Evolutionary conservation across 768 basidiomycete species (phyloP).

Genomic region (Amanita muscaria): DNA sequence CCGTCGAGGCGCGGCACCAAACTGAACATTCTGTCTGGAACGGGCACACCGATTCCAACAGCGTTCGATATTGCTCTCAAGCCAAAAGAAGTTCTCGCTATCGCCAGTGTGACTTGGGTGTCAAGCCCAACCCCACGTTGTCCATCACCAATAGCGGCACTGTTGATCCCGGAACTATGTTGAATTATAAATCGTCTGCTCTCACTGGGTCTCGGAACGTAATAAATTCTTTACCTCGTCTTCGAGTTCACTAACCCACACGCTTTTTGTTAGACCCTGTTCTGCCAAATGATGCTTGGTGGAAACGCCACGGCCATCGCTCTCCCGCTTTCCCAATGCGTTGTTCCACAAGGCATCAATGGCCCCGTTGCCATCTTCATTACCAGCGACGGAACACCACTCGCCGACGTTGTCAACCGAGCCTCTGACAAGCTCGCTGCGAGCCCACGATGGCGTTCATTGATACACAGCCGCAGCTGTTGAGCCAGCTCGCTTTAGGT

Average conservation of each 20-base stretch:
- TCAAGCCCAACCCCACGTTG: conserved; percentile 51
- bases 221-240: conserved; percentile 14
- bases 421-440: conserved; percentile 49
- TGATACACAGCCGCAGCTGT: conserved; percentile 45
- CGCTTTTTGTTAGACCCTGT: conserved; percentile 35
- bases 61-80: conserved; percentile 69
- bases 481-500: conserved; percentile 37
- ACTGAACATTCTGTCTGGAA: conserved; percentile 57
- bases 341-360: conserved; percentile 58
- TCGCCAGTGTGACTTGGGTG: conserved; percentile 59
- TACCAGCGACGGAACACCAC: conserved; percentile 53
- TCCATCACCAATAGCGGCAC: conserved; percentile 55
- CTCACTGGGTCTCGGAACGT: conserved; percentile 42
- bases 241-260: no score
- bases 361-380: conserved; percentile 71
- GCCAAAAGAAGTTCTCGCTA: conserved; percentile 61
- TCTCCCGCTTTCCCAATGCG: conserved; percentile 51
- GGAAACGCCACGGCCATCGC: conserved; percentile 45
- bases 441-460: conserved; percentile 66
- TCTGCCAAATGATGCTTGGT: conserved; percentile 73
- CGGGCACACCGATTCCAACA: conserved; percentile 49
- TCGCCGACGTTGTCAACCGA: conserved; percentile 52
- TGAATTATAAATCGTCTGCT: conserved; percentile 52
- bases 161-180: conserved; percentile 45
- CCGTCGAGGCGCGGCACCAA: conserved; percentile 79